A percentile compares a stretch with the other conserved stretches of the same genome.
Evolutionary conservation across 345 rosid genomes (phyloP).

Genomic region (Firmiana major): DNA sequence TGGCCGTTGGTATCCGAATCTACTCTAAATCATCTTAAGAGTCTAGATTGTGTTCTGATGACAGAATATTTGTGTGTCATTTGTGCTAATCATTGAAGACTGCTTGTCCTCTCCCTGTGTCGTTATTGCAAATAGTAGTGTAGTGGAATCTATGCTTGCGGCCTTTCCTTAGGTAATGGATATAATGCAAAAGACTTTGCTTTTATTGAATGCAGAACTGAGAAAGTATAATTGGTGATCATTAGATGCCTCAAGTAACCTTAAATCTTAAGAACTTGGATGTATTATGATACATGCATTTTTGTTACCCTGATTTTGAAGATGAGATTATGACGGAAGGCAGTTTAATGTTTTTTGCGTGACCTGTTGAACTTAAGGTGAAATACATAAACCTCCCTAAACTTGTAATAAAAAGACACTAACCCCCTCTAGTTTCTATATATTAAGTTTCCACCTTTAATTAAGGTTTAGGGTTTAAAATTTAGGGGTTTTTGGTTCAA

Average conservation of each 20-base stretch:
- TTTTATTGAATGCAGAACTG: background rate
- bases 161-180: background rate
- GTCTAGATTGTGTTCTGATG: background rate
- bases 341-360: too few relatives aligned
- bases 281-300: background rate
- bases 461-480: too few relatives aligned
- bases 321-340: background rate
- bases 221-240: background rate
- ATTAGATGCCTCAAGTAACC: background rate
- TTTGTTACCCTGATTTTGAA: background rate
- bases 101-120: background rate
- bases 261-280: background rate
- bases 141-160: background rate
- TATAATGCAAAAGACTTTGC: background rate
- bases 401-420: too few relatives aligned
- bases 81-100: background rate
- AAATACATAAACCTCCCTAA: too few relatives aligned
- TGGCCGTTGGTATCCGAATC: conserved; percentile 67
- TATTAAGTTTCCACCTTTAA: too few relatives aligned
- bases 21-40: conserved; percentile 55
- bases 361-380: too few relatives aligned
- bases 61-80: background rate
- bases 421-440: too few relatives aligned
- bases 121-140: background rate
- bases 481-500: too few relatives aligned